A percentile compares a stretch with the other conserved stretches of the same genome.
These are phyloP conservation scores for Sporisorium reilianum DNA, from an alignment of 1,284 basidiomycete genomes.

Conservation along the genomic window DNA sequence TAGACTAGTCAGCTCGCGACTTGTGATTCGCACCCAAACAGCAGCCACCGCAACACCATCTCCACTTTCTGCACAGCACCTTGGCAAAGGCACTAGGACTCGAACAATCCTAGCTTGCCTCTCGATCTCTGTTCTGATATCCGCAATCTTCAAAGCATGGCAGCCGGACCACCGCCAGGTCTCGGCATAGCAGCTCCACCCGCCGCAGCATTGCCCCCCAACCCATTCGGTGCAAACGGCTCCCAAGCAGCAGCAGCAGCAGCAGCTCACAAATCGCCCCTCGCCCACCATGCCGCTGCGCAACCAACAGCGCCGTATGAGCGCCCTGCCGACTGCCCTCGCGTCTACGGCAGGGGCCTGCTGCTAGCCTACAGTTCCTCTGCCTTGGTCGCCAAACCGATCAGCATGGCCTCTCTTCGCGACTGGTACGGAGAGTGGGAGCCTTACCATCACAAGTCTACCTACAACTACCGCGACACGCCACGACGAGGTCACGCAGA, in stretches of 20 bases:
- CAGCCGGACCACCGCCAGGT: slow-evolving; percentile 52
- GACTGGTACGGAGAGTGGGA: slow-evolving; percentile 80
- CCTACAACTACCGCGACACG: slow-evolving; percentile 77
- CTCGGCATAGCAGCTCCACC: slow-evolving; percentile 47
- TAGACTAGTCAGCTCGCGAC: neutral
- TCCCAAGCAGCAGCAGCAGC: slow-evolving; percentile 6
- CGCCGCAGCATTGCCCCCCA: slow-evolving; percentile 46
- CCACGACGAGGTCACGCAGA: slow-evolving; percentile 71
- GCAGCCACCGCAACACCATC: slow-evolving; percentile 3
- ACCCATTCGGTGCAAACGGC: slow-evolving; percentile 44
- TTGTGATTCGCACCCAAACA: neutral
- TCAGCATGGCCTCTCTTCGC: slow-evolving; percentile 81
- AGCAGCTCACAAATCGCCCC: slow-evolving; percentile 19
- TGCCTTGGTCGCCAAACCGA: slow-evolving; percentile 79
- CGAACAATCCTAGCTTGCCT: slow-evolving; percentile 25
- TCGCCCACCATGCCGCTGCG: slow-evolving; percentile 8
- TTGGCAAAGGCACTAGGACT: slow-evolving; percentile 28
- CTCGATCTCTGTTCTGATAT: slow-evolving; percentile 11
- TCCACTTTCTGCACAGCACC: slow-evolving; percentile 6
- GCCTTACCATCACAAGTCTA: slow-evolving; percentile 69
- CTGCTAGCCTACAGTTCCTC: slow-evolving; percentile 79
- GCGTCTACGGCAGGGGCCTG: slow-evolving; percentile 31
- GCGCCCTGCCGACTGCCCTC: slow-evolving; percentile 41
- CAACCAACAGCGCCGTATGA: slow-evolving; percentile 22
- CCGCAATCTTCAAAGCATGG: slow-evolving; percentile 19